A percentile compares a stretch with the other conserved stretches of the same genome.
phyloP scores from a whole-genome alignment of 1,284 basidiomycete species.

The Cystobasidium sp. region DNA sequence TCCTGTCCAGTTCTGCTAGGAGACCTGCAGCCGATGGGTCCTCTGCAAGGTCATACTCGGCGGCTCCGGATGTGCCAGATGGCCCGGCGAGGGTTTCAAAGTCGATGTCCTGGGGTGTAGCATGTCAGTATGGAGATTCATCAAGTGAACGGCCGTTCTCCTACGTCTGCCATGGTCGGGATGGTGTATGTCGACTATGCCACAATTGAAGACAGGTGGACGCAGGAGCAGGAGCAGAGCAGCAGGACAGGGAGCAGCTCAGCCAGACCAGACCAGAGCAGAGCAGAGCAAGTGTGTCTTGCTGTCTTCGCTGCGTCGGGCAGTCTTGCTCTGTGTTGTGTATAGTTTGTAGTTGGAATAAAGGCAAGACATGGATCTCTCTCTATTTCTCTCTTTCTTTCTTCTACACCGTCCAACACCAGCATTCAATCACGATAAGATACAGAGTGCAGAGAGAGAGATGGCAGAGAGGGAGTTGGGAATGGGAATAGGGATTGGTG shows the following conservation, averaged over 20 bases:
- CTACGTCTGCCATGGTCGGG: conserved; percentile 16
- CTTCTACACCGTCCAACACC: neutral
- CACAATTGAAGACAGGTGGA: neutral
- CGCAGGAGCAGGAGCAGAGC: neutral
- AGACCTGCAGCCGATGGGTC: conserved; percentile 38
- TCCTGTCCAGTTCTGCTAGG: conserved; percentile 77
- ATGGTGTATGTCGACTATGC: neutral
- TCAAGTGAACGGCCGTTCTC: neutral
- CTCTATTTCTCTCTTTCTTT: neutral
- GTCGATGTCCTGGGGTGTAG: conserved; percentile 22
- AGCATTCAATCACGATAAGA: neutral
- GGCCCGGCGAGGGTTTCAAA: conserved; percentile 41
- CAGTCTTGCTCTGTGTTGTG: neutral
- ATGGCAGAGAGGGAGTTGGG: conserved; percentile 5
- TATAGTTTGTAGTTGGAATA: neutral
- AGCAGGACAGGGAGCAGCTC: neutral
- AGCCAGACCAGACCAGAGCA: no score
- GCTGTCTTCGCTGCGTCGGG: no score
- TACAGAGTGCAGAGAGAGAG: neutral
- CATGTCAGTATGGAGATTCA: neutral
- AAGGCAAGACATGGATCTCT: neutral
- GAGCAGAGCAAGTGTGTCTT: no score
- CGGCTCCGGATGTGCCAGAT: conserved; percentile 30
- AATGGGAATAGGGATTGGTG: neutral
- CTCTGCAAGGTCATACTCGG: conserved; percentile 35